Percentiles rank a stretch among this genome's conserved stretches.
Conservation (phyloP, 192 early-diverging fungal species). For the Kappamyces sp. region DNA sequence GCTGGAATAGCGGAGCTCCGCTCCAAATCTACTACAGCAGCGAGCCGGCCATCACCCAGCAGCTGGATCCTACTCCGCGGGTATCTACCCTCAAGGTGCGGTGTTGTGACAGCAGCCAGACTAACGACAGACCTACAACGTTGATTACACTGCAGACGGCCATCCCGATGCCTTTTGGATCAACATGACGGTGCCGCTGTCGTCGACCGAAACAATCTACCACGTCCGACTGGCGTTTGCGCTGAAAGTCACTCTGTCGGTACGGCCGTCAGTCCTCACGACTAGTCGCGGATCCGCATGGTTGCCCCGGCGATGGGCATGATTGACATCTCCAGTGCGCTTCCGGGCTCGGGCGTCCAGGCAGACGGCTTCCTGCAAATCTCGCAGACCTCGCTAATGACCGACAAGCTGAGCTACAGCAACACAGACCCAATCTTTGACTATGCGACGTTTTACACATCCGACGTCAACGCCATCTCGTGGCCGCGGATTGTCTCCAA, state of each 20-base stretch:
- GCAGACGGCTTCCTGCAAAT: not conserved
- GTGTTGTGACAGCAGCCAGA: not conserved
- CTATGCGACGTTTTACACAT: not conserved
- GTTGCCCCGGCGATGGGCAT: not conserved
- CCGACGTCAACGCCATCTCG: not conserved
- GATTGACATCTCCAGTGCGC: not conserved
- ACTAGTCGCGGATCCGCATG: conserved; percentile 6
- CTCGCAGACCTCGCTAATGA: conserved; percentile 4
- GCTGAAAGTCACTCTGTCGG: not conserved
- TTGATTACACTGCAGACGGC: conserved; percentile 10
- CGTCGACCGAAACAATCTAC: conserved; percentile 9
- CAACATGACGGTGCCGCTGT: conserved; percentile 3
- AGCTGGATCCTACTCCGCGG: not conserved
- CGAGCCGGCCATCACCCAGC: not conserved
- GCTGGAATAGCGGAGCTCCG: not conserved
- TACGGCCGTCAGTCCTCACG: not conserved
- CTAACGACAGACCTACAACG: conserved; percentile 6
- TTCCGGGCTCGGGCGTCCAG: not conserved
- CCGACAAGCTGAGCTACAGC: conserved; percentile 3
- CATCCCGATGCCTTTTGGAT: conserved; percentile 2
- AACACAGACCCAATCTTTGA: not conserved
- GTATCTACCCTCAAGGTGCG: not conserved
- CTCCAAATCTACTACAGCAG: not conserved
- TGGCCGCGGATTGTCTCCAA: not conserved
- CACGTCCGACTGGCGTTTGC: not conserved